Conservation (phyloP, 306 rosid species). For the Ormosia semicastrata region DNA sequence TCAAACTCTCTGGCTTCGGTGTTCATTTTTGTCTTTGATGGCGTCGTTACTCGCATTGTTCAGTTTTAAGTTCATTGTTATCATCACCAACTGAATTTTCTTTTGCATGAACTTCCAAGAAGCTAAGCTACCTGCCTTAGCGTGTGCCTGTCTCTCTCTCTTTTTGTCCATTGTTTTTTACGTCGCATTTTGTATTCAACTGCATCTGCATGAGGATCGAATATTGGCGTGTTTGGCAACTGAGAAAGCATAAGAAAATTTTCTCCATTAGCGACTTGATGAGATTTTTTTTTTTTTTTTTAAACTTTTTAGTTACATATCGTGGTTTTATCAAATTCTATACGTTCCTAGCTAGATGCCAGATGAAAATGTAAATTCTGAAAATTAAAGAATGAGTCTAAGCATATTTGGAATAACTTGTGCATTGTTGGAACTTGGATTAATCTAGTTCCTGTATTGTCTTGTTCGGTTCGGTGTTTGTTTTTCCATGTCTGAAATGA, state of each 20-base stretch:
- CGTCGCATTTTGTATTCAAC: background rate
- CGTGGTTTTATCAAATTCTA: no score
- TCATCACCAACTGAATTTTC: background rate
- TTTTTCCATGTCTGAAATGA: no score
- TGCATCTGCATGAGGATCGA: background rate
- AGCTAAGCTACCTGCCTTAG: background rate
- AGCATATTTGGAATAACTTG: no score
- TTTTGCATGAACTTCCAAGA: background rate
- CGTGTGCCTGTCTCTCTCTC: background rate
- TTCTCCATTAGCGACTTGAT: background rate
- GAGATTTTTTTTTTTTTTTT: no score
- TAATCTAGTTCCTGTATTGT: no score
- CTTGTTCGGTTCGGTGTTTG: no score
- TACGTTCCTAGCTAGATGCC: no score
- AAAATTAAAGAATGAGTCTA: no score
- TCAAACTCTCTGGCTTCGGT: background rate
- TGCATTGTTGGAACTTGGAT: no score
- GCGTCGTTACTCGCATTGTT: background rate
- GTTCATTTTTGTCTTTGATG: background rate
- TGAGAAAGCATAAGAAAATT: no score
- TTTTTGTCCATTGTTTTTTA: background rate
- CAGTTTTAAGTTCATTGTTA: constrained; percentile 14
- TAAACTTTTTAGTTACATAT: no score
- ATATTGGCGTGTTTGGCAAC: background rate
- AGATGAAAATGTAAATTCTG: no score